A percentile compares a stretch with the other conserved stretches of the same genome.
Conservation (phyloP, 2,329 filamentous ascomycete species). For the Exophiala aquamarina region DNA sequence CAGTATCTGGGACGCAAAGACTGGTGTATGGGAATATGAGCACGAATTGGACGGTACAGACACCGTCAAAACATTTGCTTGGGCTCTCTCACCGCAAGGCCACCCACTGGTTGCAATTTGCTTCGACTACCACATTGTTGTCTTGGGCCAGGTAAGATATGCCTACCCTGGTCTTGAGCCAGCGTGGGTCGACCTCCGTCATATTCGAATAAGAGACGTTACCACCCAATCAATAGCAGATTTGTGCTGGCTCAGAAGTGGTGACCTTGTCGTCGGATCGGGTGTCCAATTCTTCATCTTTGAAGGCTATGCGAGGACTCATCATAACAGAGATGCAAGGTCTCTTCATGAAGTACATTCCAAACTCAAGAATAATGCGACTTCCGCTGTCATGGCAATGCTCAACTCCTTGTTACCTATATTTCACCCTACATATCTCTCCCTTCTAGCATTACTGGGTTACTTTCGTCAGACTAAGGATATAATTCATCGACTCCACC, state of each 20-base stretch:
- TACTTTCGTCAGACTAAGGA: slow-evolving; percentile 70
- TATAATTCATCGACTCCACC: slow-evolving; percentile 70
- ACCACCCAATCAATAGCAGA: slow-evolving; percentile 91
- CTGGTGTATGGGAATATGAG: slow-evolving; percentile 76
- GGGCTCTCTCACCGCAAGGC: slow-evolving; percentile 86
- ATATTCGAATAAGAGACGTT: slow-evolving; percentile 76
- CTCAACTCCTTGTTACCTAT: slow-evolving; percentile 85
- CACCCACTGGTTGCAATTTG: slow-evolving; percentile 91
- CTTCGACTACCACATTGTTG: slow-evolving; percentile 78
- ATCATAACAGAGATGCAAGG: slow-evolving; percentile 18
- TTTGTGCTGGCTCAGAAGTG: slow-evolving; percentile 84
- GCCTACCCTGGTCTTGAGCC: slow-evolving; percentile 86
- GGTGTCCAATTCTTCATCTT: slow-evolving; percentile 90
- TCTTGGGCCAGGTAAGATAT: slow-evolving; percentile 85
- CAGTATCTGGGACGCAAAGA: slow-evolving; percentile 88
- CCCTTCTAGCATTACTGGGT: slow-evolving; percentile 77
- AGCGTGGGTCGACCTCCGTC: slow-evolving; percentile 83
- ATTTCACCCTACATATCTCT: slow-evolving; percentile 86
- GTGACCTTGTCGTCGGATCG: slow-evolving; percentile 80
- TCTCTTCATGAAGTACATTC: slow-evolving; percentile 10
- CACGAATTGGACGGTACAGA: slow-evolving; percentile 72
- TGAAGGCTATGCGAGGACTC: slow-evolving; percentile 43
- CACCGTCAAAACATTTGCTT: slow-evolving; percentile 81
- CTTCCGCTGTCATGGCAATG: slow-evolving; percentile 38
- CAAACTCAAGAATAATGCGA: slow-evolving; percentile 9